These are phyloP conservation scores for Thielaviopsis euricoi DNA, from an alignment of 2,329 filamentous ascomycete species.

Conservation along the genomic window DNA sequence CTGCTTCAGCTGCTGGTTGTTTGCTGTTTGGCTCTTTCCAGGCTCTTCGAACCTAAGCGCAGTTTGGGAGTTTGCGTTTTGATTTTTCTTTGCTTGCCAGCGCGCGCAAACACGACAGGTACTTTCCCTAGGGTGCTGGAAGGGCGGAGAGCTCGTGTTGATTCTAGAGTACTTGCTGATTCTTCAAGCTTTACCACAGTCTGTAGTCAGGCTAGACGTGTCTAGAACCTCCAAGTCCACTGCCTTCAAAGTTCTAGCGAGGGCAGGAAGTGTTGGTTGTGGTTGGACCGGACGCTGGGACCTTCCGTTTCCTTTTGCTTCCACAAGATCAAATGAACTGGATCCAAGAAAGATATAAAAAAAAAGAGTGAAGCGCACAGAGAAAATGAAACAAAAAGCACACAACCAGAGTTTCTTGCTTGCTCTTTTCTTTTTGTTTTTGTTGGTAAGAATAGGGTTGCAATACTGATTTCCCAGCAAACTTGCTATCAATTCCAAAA, in stretches of 20 bases:
- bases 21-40: neutral
- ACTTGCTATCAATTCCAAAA: neutral
- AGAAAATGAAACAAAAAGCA: neutral
- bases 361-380: neutral
- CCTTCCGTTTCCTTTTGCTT: neutral
- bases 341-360: neutral
- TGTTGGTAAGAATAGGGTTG: neutral
- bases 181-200: neutral
- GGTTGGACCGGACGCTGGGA: neutral
- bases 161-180: neutral
- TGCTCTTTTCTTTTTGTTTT: neutral
- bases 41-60: neutral
- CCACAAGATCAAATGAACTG: neutral
- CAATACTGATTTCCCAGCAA: neutral
- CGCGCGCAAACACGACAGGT: neutral
- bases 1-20: neutral
- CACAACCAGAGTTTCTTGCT: neutral
- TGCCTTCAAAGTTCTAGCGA: no score
- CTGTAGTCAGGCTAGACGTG: neutral
- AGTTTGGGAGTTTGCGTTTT: neutral
- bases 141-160: neutral
- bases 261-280: neutral
- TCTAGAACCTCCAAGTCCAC: neutral
- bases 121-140: neutral
- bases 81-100: neutral